Percentiles rank a stretch among this genome's conserved stretches.
Conservation (phyloP, 805 yeast genomes). For the Komagataella phaffii region DNA sequence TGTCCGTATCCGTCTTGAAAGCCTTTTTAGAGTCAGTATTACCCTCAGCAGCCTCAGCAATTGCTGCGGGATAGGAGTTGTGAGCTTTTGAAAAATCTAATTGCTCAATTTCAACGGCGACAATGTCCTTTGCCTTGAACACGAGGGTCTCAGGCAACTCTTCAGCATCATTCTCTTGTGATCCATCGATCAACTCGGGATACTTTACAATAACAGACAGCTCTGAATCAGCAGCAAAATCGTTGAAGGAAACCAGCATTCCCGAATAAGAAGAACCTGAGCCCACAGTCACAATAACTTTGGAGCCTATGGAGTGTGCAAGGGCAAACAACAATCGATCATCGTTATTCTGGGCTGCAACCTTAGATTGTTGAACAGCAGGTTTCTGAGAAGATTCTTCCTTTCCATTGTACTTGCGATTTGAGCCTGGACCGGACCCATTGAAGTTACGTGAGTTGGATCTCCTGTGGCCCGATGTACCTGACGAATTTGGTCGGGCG, state of each 20-base stretch:
- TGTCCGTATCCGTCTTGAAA: conserved; percentile 81
- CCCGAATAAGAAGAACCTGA: conserved; percentile 54
- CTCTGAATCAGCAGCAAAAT: conserved; percentile 15
- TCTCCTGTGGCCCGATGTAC: neutral
- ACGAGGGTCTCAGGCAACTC: conserved; percentile 29
- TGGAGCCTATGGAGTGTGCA: conserved; percentile 45
- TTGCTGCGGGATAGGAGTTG: conserved; percentile 6
- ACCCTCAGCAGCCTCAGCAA: conserved; percentile 1
- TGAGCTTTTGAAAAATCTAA: conserved; percentile 18
- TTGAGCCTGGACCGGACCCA: neutral
- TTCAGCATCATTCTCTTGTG: conserved; percentile 19
- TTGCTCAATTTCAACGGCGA: conserved; percentile 30
- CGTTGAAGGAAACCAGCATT: conserved; percentile 33
- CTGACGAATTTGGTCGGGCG: neutral
- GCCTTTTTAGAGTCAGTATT: conserved; percentile 6
- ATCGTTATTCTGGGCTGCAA: conserved; percentile 22
- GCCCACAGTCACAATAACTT: conserved; percentile 42
- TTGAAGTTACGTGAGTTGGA: neutral
- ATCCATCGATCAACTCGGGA: conserved; percentile 25
- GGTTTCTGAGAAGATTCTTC: neutral
- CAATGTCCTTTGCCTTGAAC: conserved; percentile 34
- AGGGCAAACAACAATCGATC: conserved; percentile 45
- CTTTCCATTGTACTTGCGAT: neutral
- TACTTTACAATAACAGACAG: conserved; percentile 41
- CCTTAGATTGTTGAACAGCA: neutral